phyloP scores from a whole-genome alignment of 1,284 basidiomycete species.

The Sporisorium sorghi region DNA sequence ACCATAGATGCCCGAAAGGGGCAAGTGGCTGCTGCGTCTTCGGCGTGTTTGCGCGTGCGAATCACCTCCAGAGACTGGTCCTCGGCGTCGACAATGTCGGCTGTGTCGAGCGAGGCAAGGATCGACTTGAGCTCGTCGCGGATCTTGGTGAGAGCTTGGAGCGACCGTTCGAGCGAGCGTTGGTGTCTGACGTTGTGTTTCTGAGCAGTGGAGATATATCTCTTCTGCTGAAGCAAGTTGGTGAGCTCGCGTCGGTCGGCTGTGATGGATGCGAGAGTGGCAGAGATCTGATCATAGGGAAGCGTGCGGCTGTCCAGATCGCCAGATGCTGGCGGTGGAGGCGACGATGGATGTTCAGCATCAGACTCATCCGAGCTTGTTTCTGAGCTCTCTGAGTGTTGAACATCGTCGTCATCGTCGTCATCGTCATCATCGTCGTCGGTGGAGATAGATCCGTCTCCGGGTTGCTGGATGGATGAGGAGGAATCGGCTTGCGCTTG shows the following conservation, averaged over 20 bases:
- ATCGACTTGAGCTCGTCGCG: conserved; percentile 37
- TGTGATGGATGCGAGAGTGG: conserved; percentile 22
- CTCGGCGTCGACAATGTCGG: conserved; percentile 47
- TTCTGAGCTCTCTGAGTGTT: not conserved
- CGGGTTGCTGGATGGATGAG: not conserved
- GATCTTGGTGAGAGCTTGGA: conserved; percentile 13
- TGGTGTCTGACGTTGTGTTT: conserved; percentile 24
- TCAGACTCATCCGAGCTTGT: not conserved
- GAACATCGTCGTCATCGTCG: not conserved
- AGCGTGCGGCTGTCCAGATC: not conserved
- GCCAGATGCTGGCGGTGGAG: not conserved
- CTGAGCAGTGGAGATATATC: conserved; percentile 13
- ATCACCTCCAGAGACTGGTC: conserved; percentile 48
- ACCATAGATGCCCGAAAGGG: conserved; percentile 32
- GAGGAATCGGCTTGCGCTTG: conserved; percentile 24
- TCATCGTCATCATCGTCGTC: not conserved
- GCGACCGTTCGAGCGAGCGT: conserved; percentile 18
- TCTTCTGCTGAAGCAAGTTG: conserved; percentile 14
- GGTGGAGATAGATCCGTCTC: conserved; percentile 1
- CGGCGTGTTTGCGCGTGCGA: conserved; percentile 9
- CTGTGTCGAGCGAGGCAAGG: conserved; percentile 36
- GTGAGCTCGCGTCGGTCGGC: conserved; percentile 37
- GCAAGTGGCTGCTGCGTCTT: conserved; percentile 19
- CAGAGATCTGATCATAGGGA: conserved; percentile 16
- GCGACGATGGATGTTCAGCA: not conserved